Percentiles rank a stretch among this genome's conserved stretches.
These are phyloP conservation scores for Dictyostelium brefeldianum DNA, from an alignment of 78 protist species.

Conservation along the genomic window DNA sequence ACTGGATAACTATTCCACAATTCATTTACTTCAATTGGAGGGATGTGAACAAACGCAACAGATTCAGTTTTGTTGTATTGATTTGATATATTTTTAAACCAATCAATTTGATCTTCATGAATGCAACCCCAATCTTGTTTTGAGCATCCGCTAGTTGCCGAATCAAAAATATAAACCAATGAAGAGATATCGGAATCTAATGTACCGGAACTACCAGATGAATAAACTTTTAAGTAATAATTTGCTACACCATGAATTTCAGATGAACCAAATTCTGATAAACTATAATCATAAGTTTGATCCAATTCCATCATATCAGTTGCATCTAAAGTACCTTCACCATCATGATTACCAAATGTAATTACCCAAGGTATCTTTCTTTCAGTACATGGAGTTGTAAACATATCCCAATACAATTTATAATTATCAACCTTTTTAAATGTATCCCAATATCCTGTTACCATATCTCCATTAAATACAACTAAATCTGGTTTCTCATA, in stretches of 20 bases:
- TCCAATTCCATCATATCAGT: constrained; percentile 6
- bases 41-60: constrained; percentile 49
- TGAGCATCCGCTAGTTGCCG: constrained; percentile 18
- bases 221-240: constrained; percentile 14
- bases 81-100: constrained; percentile 31
- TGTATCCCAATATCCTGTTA: not conserved
- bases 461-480: constrained; percentile 66
- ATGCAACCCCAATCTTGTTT: constrained; percentile 43
- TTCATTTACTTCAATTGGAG: constrained; percentile 37
- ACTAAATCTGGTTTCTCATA: constrained; percentile 54
- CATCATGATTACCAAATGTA: constrained; percentile 77
- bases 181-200: not conserved
- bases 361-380: constrained; percentile 70
- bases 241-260: constrained; percentile 34
- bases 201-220: not conserved
- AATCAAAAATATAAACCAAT: constrained; percentile 38
- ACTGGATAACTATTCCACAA: constrained; percentile 42
- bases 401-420: constrained; percentile 19
- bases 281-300: not conserved
- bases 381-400: constrained; percentile 19
- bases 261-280: not conserved
- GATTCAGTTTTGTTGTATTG: not conserved
- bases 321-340: not conserved
- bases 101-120: constrained; percentile 34
- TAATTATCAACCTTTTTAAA: constrained; percentile 4